Conservation (phyloP, 1,284 basidiomycete genomes). For the Pisolithus thermaeus region DNA sequence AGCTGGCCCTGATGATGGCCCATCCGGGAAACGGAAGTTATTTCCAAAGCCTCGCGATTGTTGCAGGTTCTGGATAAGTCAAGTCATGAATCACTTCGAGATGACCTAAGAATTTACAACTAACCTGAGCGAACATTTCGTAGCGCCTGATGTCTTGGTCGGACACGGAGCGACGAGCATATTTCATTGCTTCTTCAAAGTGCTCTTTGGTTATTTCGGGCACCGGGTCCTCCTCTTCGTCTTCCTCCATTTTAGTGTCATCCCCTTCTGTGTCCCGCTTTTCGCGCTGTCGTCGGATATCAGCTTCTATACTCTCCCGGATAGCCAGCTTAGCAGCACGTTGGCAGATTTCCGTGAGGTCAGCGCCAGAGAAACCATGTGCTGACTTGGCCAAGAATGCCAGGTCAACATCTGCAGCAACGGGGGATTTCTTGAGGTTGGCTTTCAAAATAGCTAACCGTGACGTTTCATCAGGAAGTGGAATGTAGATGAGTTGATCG, state of each 20-base stretch:
- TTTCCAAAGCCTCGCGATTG: slow-evolving; percentile 85
- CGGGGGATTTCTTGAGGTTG: slow-evolving; percentile 87
- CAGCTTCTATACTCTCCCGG: slow-evolving; percentile 90
- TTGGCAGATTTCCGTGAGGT: slow-evolving; percentile 98
- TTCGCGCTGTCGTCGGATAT: slow-evolving; percentile 79
- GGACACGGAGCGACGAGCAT: slow-evolving; percentile 85
- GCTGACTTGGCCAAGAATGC: slow-evolving; percentile 88
- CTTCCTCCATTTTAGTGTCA: slow-evolving; percentile 70
- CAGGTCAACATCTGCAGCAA: slow-evolving; percentile 85
- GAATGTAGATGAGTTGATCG: slow-evolving; percentile 92
- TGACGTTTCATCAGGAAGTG: slow-evolving; percentile 89
- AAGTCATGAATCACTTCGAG: neutral
- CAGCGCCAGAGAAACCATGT: slow-evolving; percentile 98
- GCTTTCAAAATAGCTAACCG: slow-evolving; percentile 91
- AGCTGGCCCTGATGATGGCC: slow-evolving; percentile 39
- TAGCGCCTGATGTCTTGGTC: slow-evolving; percentile 94
- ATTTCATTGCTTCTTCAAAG: slow-evolving; percentile 98
- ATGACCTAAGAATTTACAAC: slow-evolving; percentile 9
- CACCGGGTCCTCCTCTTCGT: slow-evolving; percentile 88
- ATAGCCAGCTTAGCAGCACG: slow-evolving; percentile 96
- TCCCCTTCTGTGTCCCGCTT: slow-evolving; percentile 61
- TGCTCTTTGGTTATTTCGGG: slow-evolving; percentile 91
- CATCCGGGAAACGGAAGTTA: slow-evolving; percentile 96
- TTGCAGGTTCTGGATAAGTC: slow-evolving; percentile 62
- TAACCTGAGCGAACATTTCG: slow-evolving; percentile 82